Conservation (phyloP, 371 early-diverging fungal species). For the Haplosporangium sp. region DNA sequence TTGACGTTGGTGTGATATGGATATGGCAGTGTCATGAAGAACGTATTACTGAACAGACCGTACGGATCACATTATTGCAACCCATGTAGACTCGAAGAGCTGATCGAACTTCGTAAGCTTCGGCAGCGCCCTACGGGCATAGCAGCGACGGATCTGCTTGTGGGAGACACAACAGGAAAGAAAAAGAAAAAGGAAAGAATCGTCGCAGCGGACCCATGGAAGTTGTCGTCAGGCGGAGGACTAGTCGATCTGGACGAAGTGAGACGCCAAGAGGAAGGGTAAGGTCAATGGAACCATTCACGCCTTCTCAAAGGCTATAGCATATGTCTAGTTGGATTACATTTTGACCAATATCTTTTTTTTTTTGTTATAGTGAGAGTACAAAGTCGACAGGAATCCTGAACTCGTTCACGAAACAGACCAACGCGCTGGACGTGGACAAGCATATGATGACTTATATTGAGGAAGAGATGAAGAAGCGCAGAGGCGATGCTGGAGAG, state of each 20-base stretch:
- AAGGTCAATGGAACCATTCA: conserved; percentile 6
- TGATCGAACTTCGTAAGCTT: conserved; percentile 72
- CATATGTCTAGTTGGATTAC: no score
- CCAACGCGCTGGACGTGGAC: conserved; percentile 86
- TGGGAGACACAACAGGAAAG: conserved; percentile 61
- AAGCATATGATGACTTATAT: conserved; percentile 92
- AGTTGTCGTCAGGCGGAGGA: conserved; percentile 62
- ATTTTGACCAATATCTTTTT: neutral
- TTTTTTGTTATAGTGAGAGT: conserved; percentile 14
- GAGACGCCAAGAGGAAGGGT: conserved; percentile 42
- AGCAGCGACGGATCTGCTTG: conserved; percentile 64
- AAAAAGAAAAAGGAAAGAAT: conserved; percentile 61
- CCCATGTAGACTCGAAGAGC: conserved; percentile 61
- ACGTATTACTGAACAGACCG: neutral
- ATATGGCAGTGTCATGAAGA: neutral
- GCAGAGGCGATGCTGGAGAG: conserved; percentile 56
- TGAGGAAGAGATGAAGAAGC: conserved; percentile 76
- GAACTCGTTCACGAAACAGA: conserved; percentile 85
- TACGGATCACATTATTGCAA: neutral
- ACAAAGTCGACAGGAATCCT: conserved; percentile 60
- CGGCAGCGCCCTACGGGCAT: conserved; percentile 73
- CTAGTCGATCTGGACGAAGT: conserved; percentile 62
- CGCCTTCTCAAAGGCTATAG: no score
- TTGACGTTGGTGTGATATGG: neutral
- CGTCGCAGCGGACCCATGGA: conserved; percentile 64